Evolutionary conservation across 305 asterid genomes (phyloP), one percentile per base, ranked within the genome.

Genomic region (Solanum chacoense): DNA sequence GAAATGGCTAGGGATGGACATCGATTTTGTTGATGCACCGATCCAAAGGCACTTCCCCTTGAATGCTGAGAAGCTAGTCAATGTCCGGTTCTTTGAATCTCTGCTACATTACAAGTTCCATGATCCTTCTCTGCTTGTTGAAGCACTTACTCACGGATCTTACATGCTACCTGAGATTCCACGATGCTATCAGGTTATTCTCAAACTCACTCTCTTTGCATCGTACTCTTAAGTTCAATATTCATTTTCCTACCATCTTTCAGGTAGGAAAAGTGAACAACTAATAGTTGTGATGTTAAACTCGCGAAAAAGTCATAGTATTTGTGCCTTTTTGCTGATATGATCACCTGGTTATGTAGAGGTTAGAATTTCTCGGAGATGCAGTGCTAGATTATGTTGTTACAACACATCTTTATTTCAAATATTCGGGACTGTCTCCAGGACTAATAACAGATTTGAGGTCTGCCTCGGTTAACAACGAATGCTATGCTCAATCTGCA

Each of bases 91-190:
- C 78, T 63, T 97, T 0, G 96, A 97, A 90, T 87, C 93, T 20
- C 90, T 94, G 80, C 88, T 95, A 32, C 89, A 92, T 6, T 96
- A 96, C 87, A 74, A 84, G 45, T 96, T 97, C 65, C 91, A 11
- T 2, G 98, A 97, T 86, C 91, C 93, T 69, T 93, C 98, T 34
- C 94, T 95, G 50, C 92, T 97, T 38, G 96, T 96, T 35, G 99
- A 97, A 88, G 99, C 99, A 6, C 89, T 97, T 13, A 96, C 96
- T 8, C 99, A 97, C 71, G 98, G 98, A 7, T 97, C 99, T 34
- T 95, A 92, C 88, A 95, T 96, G 98, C 91, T 94, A 10, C 95
- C 95, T 3, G 98, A 95, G 89, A 92, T 96, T 88, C 98, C 98
- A 1, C 92, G 92, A 79, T 95, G 98, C 92, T 97, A 95, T 89